These are phyloP conservation scores for Hypholoma fasciculare DNA, from an alignment of 768 basidiomycete species.

Conservation along the genomic window DNA sequence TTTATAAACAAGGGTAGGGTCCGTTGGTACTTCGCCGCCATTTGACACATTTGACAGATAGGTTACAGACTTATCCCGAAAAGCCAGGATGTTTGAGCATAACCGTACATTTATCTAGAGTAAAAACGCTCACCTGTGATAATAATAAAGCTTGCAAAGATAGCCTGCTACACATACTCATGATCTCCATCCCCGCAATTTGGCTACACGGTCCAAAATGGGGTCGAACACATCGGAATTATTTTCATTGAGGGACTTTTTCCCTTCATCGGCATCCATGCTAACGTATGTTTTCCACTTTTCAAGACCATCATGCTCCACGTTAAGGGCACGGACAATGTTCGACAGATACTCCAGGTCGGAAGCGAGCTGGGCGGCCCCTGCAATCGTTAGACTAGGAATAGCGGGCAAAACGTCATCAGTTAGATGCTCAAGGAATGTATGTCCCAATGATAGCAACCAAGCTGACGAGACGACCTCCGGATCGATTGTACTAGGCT, in stretches of 20 bases:
- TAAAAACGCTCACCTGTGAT: constrained; percentile 4
- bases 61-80: constrained; percentile 4
- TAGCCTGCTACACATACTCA: neutral
- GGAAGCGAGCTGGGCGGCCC: constrained; percentile 80
- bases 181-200: constrained; percentile 35
- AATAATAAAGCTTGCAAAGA: neutral
- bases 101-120: constrained; percentile 2
- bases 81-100: constrained; percentile 13
- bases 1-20: constrained; percentile 4
- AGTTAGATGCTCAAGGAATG: constrained; percentile 76
- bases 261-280: constrained; percentile 54
- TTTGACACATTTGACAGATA: constrained; percentile 6
- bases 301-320: constrained; percentile 79
- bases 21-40: constrained; percentile 4
- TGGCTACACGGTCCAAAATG: constrained; percentile 37
- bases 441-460: constrained; percentile 87
- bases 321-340: constrained; percentile 87
- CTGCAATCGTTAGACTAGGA: constrained; percentile 55
- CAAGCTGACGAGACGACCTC: constrained; percentile 88
- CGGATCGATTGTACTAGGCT: constrained; percentile 50
- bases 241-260: constrained; percentile 27
- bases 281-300: constrained; percentile 76
- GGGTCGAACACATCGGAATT: constrained; percentile 25
- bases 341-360: constrained; percentile 91
- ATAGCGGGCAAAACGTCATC: constrained; percentile 71